phyloP scores from a whole-genome alignment of 441 rosid species.

The Populus tomentosa region DNA sequence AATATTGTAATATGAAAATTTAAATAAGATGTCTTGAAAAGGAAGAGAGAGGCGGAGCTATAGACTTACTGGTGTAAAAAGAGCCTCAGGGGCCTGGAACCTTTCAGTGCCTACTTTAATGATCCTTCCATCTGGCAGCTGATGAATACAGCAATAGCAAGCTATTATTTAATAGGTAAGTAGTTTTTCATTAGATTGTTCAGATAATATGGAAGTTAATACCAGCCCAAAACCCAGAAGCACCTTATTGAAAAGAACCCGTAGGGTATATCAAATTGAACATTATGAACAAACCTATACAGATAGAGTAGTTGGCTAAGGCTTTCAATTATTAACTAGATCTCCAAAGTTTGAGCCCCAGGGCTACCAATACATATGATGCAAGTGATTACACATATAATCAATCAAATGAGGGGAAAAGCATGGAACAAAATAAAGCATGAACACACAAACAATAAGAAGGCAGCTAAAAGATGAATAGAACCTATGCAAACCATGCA shows the following conservation, averaged over 20 bases:
- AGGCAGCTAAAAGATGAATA: background rate
- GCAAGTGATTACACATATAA: background rate
- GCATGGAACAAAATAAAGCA: background rate
- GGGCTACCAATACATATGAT: background rate
- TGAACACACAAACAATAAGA: background rate
- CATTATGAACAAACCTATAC: background rate
- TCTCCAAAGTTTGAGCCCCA: background rate
- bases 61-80: constrained; percentile 80
- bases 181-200: background rate
- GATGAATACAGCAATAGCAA: constrained; percentile 19
- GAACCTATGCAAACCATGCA: background rate
- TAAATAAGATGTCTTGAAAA: background rate
- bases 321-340: background rate
- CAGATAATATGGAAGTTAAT: background rate
- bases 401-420: background rate
- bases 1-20: constrained; percentile 6
- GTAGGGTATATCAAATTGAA: background rate
- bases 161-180: background rate
- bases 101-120: constrained; percentile 98
- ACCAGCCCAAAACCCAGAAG: background rate
- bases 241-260: background rate
- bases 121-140: constrained; percentile 97
- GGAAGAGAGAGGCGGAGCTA: background rate
- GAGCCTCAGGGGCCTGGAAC: constrained; percentile 98
- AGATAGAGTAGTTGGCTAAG: background rate